Conservation (phyloP, 179 eudicot species). For the Sideroxylon spinosum region DNA sequence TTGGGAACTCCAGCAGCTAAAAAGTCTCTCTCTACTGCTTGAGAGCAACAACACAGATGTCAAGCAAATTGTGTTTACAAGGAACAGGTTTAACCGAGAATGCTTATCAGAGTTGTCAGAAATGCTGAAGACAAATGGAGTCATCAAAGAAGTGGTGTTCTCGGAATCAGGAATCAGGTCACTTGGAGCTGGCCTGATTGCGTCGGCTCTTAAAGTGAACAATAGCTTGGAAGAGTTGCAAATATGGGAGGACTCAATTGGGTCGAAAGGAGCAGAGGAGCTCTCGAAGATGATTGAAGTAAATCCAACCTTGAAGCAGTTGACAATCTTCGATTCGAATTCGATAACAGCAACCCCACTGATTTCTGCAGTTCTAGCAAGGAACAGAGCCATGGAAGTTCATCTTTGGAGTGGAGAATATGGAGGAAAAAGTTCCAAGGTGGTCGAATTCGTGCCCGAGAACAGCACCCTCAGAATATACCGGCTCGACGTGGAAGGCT, state of each 20-base stretch:
- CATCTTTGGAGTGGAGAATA: slow-evolving; percentile 65
- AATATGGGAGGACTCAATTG: slow-evolving; percentile 88
- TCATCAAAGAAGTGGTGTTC: slow-evolving; percentile 57
- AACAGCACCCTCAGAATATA: slow-evolving; percentile 52
- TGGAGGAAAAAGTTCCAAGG: slow-evolving; percentile 44
- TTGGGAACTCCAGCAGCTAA: slow-evolving; percentile 56
- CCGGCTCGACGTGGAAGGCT: slow-evolving; percentile 50
- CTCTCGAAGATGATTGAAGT: slow-evolving; percentile 85
- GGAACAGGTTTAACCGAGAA: slow-evolving; percentile 50
- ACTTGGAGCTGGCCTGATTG: slow-evolving; percentile 57
- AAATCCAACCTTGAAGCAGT: slow-evolving; percentile 58
- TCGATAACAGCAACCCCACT: slow-evolving; percentile 56
- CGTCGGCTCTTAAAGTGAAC: slow-evolving; percentile 72
- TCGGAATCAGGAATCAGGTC: slow-evolving; percentile 67
- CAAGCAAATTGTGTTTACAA: slow-evolving; percentile 43
- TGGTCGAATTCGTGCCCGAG: slow-evolving; percentile 75
- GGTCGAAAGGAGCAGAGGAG: slow-evolving; percentile 79
- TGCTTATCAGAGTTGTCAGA: slow-evolving; percentile 55
- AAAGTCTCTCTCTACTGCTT: slow-evolving; percentile 40
- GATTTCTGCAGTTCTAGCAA: slow-evolving; percentile 74
- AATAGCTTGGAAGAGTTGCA: slow-evolving; percentile 67
- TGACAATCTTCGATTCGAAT: slow-evolving; percentile 67
- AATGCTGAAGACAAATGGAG: slow-evolving; percentile 44
- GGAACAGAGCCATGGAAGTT: slow-evolving; percentile 77
- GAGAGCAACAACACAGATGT: slow-evolving; percentile 42